A percentile compares a stretch with the other conserved stretches of the same genome.
Conservation (phyloP, 805 yeast species). For the Wickerhamomyces hampshirensis region DNA sequence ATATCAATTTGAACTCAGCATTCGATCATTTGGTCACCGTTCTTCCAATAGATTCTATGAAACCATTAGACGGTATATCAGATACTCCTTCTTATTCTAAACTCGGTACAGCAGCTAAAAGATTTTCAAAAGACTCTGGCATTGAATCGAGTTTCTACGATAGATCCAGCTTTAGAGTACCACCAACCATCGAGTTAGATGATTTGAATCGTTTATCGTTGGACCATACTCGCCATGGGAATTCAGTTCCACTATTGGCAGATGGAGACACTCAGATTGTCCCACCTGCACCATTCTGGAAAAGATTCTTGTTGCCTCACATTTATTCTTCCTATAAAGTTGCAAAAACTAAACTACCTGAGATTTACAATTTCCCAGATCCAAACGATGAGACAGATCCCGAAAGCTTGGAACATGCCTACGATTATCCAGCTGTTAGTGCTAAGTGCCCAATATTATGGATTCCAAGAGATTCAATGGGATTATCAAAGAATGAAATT, state of each 20-base stretch:
- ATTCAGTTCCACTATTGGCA: constrained; percentile 57
- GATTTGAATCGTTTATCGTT: constrained; percentile 21
- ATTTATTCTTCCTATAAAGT: constrained; percentile 45
- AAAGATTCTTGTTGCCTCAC: constrained; percentile 53
- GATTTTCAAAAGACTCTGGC: neutral
- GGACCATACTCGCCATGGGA: constrained; percentile 17
- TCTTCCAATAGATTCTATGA: constrained; percentile 71
- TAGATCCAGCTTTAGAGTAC: constrained; percentile 7
- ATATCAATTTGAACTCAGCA: constrained; percentile 57
- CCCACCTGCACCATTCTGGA: constrained; percentile 36
- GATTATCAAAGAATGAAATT: constrained; percentile 62
- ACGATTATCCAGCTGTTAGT: constrained; percentile 68
- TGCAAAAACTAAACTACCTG: constrained; percentile 51
- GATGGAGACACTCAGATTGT: constrained; percentile 43
- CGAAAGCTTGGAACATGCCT: constrained; percentile 53
- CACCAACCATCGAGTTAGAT: constrained; percentile 23
- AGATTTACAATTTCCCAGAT: constrained; percentile 45
- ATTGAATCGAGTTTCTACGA: constrained; percentile 7
- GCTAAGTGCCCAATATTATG: constrained; percentile 74
- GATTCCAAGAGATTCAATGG: constrained; percentile 90
- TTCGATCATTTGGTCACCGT: constrained; percentile 55
- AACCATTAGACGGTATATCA: constrained; percentile 65
- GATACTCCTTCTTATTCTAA: constrained; percentile 51
- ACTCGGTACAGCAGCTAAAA: constrained; percentile 1
- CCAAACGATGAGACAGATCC: constrained; percentile 35